Percentiles rank a stretch among this genome's conserved stretches.
Evolutionary conservation across 345 rosid species (phyloP).

Genomic region (Gossypium herbaceum): DNA sequence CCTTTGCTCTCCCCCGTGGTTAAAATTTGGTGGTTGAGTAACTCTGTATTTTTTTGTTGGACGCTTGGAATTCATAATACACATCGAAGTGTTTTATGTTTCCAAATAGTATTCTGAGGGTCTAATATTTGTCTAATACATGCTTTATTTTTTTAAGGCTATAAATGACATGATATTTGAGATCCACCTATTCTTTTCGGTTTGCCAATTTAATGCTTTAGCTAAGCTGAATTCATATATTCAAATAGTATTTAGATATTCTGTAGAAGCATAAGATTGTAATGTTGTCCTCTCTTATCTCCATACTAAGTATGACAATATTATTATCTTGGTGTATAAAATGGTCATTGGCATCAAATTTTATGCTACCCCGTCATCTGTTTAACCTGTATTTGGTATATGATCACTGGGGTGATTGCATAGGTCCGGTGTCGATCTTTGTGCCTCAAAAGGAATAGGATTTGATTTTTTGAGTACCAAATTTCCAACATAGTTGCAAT

Average conservation of each 20-base stretch:
- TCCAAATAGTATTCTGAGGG: conserved; percentile 23
- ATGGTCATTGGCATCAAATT: not conserved
- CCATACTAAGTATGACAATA: not conserved
- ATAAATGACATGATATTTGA: conserved; percentile 2
- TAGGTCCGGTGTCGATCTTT: not conserved
- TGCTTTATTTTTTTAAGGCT: conserved; percentile 11
- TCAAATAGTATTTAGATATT: not conserved
- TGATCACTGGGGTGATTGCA: not conserved
- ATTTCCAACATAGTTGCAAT: not conserved
- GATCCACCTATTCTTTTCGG: not conserved
- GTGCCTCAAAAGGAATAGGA: not conserved
- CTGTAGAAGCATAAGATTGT: not conserved
- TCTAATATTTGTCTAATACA: conserved; percentile 20
- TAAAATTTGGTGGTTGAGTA: conserved; percentile 20
- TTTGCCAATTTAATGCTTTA: not conserved
- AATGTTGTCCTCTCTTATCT: not conserved
- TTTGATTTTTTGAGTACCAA: not conserved
- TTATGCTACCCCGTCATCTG: not conserved
- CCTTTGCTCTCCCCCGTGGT: conserved; percentile 15
- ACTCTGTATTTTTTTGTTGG: conserved; percentile 18
- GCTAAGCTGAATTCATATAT: not conserved
- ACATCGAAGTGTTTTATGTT: conserved; percentile 27
- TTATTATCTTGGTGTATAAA: not conserved
- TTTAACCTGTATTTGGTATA: not conserved
- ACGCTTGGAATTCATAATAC: conserved; percentile 29